phyloP scores from a whole-genome alignment of 2,329 filamentous ascomycete genomes.

The Ophiostoma himal-ulmi region DNA sequence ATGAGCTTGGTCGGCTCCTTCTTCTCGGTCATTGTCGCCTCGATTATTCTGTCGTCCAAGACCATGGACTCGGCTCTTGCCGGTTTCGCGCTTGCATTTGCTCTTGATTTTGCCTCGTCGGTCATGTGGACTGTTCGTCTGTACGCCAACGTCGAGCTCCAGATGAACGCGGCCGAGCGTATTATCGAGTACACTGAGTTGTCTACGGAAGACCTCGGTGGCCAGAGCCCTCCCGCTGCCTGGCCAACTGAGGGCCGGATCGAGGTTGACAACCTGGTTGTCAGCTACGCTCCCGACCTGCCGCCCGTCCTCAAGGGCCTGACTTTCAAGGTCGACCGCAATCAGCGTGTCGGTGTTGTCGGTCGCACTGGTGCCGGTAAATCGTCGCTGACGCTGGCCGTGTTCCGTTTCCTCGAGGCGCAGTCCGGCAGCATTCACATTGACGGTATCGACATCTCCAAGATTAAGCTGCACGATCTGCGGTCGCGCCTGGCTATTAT shows the following conservation, averaged over 20 bases:
- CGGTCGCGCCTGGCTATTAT: slow-evolving; percentile 74
- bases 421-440: slow-evolving; percentile 60
- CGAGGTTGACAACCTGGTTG: slow-evolving; percentile 66
- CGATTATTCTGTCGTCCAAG: slow-evolving; percentile 56
- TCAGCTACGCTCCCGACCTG: slow-evolving; percentile 65
- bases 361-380: slow-evolving; percentile 75
- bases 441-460: slow-evolving; percentile 69
- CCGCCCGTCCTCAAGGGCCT: slow-evolving; percentile 65
- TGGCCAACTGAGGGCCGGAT: slow-evolving; percentile 72
- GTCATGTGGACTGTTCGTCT: slow-evolving; percentile 62
- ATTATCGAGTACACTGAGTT: slow-evolving; percentile 69
- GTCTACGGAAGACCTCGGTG: slow-evolving; percentile 59
- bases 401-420: slow-evolving; percentile 73
- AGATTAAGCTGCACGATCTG: slow-evolving; percentile 62
- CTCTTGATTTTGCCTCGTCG: slow-evolving; percentile 59
- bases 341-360: slow-evolving; percentile 68
- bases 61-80: slow-evolving; percentile 63
- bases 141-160: slow-evolving; percentile 65
- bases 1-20: slow-evolving; percentile 63
- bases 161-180: slow-evolving; percentile 73
- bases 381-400: slow-evolving; percentile 65
- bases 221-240: slow-evolving; percentile 56
- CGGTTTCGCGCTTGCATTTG: slow-evolving; percentile 69
- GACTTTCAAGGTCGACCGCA: slow-evolving; percentile 59
- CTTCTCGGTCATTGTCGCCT: slow-evolving; percentile 61